Percentiles rank a stretch among this genome's conserved stretches.
These are phyloP conservation scores for Mycena epipterygia DNA, from an alignment of 768 basidiomycete genomes.

Conservation along the genomic window DNA sequence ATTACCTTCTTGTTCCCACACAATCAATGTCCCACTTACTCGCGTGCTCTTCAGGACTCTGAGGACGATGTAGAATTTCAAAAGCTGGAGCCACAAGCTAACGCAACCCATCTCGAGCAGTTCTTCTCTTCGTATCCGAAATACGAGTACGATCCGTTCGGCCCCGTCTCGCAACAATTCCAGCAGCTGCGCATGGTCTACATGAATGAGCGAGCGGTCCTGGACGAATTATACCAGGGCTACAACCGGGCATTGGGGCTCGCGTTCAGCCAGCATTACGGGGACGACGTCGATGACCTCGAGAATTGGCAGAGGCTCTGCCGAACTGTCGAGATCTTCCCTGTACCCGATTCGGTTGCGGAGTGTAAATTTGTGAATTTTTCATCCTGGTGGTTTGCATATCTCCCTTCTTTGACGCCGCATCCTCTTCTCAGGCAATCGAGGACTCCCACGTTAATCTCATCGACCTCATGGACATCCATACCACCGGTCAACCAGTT, in stretches of 20 bases:
- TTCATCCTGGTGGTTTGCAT: no score
- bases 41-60: neutral
- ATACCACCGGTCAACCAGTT: conserved; percentile 17
- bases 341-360: conserved; percentile 38
- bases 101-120: conserved; percentile 19
- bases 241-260: conserved; percentile 12
- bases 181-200: conserved; percentile 5
- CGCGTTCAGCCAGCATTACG: conserved; percentile 25
- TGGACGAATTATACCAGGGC: neutral
- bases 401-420: no score
- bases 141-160: conserved; percentile 25
- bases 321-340: conserved; percentile 5
- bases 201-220: neutral
- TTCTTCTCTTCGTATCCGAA: conserved; percentile 25
- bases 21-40: no score
- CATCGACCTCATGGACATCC: conserved; percentile 51
- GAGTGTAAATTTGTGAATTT: conserved; percentile 45
- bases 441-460: conserved; percentile 52
- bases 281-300: conserved; percentile 17
- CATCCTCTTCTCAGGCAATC: conserved; percentile 49
- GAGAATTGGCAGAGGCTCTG: conserved; percentile 32
- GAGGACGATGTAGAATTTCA: neutral
- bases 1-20: no score
- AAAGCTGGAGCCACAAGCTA: neutral
- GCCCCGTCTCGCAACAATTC: conserved; percentile 26